Evolutionary conservation across 495 filamentous ascomycete genomes (phyloP).

Genomic region (Tuber brumale): DNA sequence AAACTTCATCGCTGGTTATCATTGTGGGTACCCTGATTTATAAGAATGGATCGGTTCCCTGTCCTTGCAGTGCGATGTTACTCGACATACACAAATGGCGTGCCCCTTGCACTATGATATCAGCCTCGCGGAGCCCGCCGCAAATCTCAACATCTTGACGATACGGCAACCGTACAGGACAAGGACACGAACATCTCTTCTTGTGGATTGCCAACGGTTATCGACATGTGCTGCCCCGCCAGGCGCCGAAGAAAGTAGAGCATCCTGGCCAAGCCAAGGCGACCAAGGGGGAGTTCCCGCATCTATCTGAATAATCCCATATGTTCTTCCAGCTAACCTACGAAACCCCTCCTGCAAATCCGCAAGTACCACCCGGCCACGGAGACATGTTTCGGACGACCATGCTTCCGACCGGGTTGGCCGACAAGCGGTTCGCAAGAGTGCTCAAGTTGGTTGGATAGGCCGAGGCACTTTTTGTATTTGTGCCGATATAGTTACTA

Average conservation of each 20-base stretch:
- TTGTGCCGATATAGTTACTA: no score
- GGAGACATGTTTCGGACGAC: background rate
- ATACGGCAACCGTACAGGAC: background rate
- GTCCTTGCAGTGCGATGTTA: background rate
- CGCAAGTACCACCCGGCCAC: background rate
- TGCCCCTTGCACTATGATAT: background rate
- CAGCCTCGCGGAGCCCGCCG: no score
- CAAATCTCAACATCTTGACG: background rate
- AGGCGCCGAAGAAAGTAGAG: no score
- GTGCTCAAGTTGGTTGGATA: background rate
- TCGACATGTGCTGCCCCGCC: background rate
- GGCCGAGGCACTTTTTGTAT: background rate
- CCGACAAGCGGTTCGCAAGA: background rate
- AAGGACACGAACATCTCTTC: background rate
- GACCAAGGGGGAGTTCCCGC: no score
- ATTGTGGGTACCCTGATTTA: background rate
- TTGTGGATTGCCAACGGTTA: background rate
- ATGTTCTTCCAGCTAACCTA: background rate
- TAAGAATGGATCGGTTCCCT: background rate
- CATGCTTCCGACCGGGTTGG: background rate
- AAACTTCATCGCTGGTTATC: background rate
- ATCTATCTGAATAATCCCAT: no score
- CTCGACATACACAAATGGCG: background rate
- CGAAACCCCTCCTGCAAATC: background rate
- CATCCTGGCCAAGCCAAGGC: no score